Conservation (phyloP, 495 filamentous ascomycete genomes). For the Trichoderma gamsii region DNA sequence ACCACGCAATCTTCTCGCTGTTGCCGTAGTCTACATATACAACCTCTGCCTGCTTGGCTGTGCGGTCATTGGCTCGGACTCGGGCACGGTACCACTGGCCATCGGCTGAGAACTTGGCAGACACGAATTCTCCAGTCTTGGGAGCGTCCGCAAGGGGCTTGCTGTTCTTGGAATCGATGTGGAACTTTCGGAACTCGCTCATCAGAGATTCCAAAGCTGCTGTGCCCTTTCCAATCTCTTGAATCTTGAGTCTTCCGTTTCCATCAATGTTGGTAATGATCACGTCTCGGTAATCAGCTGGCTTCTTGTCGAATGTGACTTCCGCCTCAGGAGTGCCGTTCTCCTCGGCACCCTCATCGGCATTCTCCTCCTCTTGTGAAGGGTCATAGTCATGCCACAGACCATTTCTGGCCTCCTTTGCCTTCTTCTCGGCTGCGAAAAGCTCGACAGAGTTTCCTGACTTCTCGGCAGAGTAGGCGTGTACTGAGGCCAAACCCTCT, state of each 20-base stretch:
- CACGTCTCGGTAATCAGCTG: constrained; percentile 86
- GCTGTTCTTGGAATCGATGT: constrained; percentile 67
- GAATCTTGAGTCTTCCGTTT: constrained; percentile 73
- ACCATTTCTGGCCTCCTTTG: constrained; percentile 80
- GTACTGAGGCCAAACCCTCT: constrained; percentile 86
- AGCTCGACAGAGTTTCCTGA: constrained; percentile 83
- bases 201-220: constrained; percentile 77
- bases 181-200: constrained; percentile 81
- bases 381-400: constrained; percentile 95
- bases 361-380: constrained; percentile 63
- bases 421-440: constrained; percentile 75
- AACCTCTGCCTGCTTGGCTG: constrained; percentile 79
- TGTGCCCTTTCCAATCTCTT: constrained; percentile 77
- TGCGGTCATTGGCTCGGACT: constrained; percentile 85
- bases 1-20: constrained; percentile 79
- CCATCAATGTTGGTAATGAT: constrained; percentile 82
- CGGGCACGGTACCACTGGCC: constrained; percentile 90
- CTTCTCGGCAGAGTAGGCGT: constrained; percentile 93
- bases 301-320: constrained; percentile 47
- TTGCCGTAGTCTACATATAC: constrained; percentile 97
- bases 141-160: constrained; percentile 66
- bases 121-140: constrained; percentile 84
- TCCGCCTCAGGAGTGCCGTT: constrained; percentile 42
- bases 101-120: constrained; percentile 82
- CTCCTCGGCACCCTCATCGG: constrained; percentile 44